Evolutionary conservation across 805 yeast species (phyloP).

Genomic region (Kregervanrija pseudodelftensis): DNA sequence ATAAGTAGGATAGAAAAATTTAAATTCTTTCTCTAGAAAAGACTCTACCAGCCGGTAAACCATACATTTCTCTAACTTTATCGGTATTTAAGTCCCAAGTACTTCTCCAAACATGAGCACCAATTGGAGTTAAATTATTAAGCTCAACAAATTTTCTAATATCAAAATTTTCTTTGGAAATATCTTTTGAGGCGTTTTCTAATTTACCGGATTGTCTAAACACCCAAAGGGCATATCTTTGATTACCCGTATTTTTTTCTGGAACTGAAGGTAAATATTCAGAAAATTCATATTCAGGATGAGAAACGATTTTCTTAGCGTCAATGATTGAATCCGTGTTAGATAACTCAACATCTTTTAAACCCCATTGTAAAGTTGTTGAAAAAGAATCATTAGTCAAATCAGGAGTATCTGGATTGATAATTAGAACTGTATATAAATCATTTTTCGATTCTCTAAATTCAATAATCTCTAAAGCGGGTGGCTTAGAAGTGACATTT

Average conservation of each 20-base stretch:
- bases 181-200: slow-evolving; percentile 14
- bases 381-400: slow-evolving; percentile 56
- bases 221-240: slow-evolving; percentile 86
- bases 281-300: slow-evolving; percentile 37
- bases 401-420: slow-evolving; percentile 91
- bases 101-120: slow-evolving; percentile 90
- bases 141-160: slow-evolving; percentile 59
- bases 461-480: slow-evolving; percentile 70
- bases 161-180: slow-evolving; percentile 49
- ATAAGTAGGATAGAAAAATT: background rate
- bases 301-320: slow-evolving; percentile 31
- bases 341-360: slow-evolving; percentile 56
- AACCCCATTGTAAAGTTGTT: slow-evolving; percentile 72
- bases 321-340: slow-evolving; percentile 52
- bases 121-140: slow-evolving; percentile 63
- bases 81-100: slow-evolving; percentile 71
- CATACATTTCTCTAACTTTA: slow-evolving; percentile 62
- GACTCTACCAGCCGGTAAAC: slow-evolving; percentile 68
- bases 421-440: slow-evolving; percentile 69
- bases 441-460: slow-evolving; percentile 47
- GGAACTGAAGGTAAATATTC: slow-evolving; percentile 79
- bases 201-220: slow-evolving; percentile 53
- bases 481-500: slow-evolving; percentile 65
- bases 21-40: slow-evolving; percentile 54
- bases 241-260: slow-evolving; percentile 78